Evolutionary conservation across 257 asterid species (phyloP).

Genomic region (Solanum gracilifrons): DNA sequence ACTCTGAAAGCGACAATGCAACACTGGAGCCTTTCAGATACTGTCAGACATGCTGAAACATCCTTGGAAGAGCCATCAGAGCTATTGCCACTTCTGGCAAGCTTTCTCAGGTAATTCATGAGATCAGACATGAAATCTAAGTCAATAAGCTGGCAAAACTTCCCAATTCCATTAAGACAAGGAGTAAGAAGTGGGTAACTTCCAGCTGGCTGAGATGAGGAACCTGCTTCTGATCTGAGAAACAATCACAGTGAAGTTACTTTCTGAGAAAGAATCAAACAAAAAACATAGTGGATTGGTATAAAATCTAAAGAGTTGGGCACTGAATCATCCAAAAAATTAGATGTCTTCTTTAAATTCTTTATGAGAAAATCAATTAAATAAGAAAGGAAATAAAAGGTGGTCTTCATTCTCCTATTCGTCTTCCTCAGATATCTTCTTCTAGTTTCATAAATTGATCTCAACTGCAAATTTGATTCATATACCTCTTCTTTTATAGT

Average conservation of each 20-base stretch:
- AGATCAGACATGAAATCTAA: conserved; percentile 93
- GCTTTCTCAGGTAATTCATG: conserved; percentile 66
- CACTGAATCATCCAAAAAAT: background rate
- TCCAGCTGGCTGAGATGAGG: conserved; percentile 27
- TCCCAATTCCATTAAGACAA: conserved; percentile 85
- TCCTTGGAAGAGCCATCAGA: conserved; percentile 30
- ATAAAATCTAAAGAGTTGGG: background rate
- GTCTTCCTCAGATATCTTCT: background rate
- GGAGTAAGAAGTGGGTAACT: conserved; percentile 80
- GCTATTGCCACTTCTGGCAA: conserved; percentile 50
- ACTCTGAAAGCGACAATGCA: conserved; percentile 92
- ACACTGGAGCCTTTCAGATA: conserved; percentile 75
- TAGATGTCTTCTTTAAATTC: background rate
- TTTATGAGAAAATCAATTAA: background rate
- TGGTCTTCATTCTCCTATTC: background rate
- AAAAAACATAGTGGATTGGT: background rate
- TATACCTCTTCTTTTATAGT: background rate
- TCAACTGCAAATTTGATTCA: background rate
- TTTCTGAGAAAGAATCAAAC: background rate
- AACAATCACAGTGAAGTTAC: background rate
- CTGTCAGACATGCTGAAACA: conserved; percentile 38
- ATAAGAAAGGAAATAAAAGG: background rate
- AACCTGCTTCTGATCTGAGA: conserved; percentile 45
- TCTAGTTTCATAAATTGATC: background rate
- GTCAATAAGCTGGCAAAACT: conserved; percentile 80